Conservation (phyloP, 176 grass and related monocot species). For the Carex cristatella region DNA sequence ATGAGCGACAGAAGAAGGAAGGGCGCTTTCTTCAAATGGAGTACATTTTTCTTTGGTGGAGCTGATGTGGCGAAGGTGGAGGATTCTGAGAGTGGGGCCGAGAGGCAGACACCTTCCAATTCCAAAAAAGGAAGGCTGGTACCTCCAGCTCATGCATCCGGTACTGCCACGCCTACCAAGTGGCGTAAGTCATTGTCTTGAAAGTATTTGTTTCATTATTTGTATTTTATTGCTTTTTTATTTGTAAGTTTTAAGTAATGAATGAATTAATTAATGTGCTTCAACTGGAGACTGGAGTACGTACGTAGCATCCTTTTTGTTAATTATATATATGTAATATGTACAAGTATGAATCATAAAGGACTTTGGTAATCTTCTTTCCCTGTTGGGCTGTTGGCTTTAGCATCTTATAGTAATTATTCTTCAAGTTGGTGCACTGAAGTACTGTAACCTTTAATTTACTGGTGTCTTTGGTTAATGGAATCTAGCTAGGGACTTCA, state of each 20-base stretch:
- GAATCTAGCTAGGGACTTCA: too few species aligned
- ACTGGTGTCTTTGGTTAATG: too few species aligned
- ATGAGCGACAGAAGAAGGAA: slow-evolving; percentile 42
- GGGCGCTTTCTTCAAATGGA: slow-evolving; percentile 74
- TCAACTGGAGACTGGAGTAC: background rate
- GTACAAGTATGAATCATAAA: background rate
- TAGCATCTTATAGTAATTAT: background rate
- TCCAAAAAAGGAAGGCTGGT: slow-evolving; percentile 37
- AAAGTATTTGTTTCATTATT: background rate
- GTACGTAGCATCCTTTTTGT: background rate
- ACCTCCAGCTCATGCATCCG: slow-evolving; percentile 3
- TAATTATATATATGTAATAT: background rate
- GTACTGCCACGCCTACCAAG: slow-evolving; percentile 35
- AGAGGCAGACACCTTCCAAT: slow-evolving; percentile 47
- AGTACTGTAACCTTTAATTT: too few species aligned
- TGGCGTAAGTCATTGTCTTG: slow-evolving; percentile 72
- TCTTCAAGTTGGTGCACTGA: background rate
- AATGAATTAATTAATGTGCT: background rate
- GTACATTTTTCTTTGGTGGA: slow-evolving; percentile 61
- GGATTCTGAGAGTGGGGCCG: slow-evolving; percentile 48
- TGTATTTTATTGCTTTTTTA: slow-evolving; percentile 10
- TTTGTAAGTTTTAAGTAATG: slow-evolving; percentile 12
- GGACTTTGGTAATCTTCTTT: background rate
- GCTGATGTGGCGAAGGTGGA: slow-evolving; percentile 53
- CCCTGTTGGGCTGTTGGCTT: background rate